phyloP scores from a whole-genome alignment of 2,329 filamentous ascomycete species.

The Nigrograna mackinnonii region DNA sequence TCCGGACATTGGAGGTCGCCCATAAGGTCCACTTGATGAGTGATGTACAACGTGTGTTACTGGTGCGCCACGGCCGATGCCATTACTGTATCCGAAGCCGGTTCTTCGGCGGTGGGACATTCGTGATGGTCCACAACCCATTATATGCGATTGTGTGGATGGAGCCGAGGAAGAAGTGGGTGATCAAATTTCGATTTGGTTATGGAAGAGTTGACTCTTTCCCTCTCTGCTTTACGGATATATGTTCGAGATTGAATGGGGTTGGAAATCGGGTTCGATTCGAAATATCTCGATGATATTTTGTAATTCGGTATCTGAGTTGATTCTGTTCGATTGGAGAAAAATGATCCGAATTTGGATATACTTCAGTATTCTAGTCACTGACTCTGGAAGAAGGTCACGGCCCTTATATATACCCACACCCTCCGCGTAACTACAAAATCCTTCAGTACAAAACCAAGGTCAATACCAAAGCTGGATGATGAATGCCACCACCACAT shows the following conservation, averaged over 20 bases:
- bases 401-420: neutral
- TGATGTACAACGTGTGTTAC: slow-evolving; percentile 8
- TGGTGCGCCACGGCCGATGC: neutral
- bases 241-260: neutral
- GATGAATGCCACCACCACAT: slow-evolving; percentile 1
- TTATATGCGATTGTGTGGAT: slow-evolving; percentile 5
- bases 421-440: too few relatives aligned
- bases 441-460: neutral
- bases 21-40: neutral
- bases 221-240: neutral
- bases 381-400: neutral
- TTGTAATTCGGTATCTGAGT: neutral
- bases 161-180: neutral
- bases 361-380: neutral
- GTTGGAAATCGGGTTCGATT: neutral
- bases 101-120: slow-evolving; percentile 9
- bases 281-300: neutral
- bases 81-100: neutral
- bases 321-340: neutral
- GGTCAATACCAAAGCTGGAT: neutral
- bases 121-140: slow-evolving; percentile 20
- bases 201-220: neutral
- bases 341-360: neutral
- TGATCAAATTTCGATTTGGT: neutral
- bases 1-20: neutral